Evolutionary conservation across 768 basidiomycete genomes (phyloP).

Genomic region (Pleurotus giganteus): DNA sequence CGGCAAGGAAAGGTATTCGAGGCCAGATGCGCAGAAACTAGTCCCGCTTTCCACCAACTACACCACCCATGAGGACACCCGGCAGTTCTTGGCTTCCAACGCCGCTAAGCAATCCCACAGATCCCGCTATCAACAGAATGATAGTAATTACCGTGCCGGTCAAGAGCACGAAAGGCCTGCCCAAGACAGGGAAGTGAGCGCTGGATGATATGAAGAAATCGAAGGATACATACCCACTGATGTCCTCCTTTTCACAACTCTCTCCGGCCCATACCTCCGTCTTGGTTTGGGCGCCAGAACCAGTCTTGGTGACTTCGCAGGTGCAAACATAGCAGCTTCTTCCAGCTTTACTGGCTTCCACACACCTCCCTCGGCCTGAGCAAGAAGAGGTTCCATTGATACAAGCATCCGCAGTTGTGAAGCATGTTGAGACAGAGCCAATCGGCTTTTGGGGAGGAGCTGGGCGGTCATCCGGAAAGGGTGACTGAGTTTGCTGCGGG

Average conservation of each 20-base stretch:
- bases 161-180: constrained; percentile 73
- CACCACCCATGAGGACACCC: constrained; percentile 68
- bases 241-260: constrained; percentile 74
- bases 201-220: constrained; percentile 4
- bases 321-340: constrained; percentile 53
- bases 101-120: constrained; percentile 61
- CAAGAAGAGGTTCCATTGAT: constrained; percentile 61
- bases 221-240: constrained; percentile 63
- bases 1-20: background rate
- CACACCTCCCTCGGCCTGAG: constrained; percentile 70
- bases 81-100: constrained; percentile 66
- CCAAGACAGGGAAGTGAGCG: constrained; percentile 6
- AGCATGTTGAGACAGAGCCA: constrained; percentile 62
- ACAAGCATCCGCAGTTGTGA: constrained; percentile 51
- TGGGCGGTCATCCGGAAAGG: constrained; percentile 40
- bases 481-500: constrained; percentile 43
- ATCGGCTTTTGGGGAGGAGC: constrained; percentile 52
- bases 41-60: constrained; percentile 31
- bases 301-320: constrained; percentile 48
- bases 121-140: constrained; percentile 63
- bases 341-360: constrained; percentile 57
- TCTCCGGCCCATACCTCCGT: constrained; percentile 72
- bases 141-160: constrained; percentile 66
- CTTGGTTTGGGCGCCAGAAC: constrained; percentile 48
- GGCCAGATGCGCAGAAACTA: background rate